Evolutionary conservation across 1,284 basidiomycete species (phyloP), one percentile per base, ranked within the genome.

Genomic region (Trichosporon sp.): DNA sequence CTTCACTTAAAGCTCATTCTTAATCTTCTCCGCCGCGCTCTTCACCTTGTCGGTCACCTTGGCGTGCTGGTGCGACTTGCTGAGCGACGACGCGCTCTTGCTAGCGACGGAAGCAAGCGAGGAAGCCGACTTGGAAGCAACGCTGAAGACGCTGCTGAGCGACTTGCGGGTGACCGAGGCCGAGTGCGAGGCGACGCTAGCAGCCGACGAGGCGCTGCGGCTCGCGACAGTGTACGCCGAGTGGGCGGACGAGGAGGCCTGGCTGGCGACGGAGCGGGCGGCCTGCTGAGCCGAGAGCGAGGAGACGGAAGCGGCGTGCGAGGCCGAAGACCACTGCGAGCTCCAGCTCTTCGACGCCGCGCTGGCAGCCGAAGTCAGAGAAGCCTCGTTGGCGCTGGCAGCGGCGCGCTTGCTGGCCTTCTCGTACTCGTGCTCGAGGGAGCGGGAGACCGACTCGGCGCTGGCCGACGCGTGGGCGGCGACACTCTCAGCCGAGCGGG

Each of bases 211-310:
- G 11, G 72, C 70, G 19, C 71, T 73, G 27, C 80, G 73, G 0
- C 80, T 65, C 32, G 71, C 69, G 21, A 67, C 70, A 25, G 74
- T 70, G 14, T 71, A 69, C 29, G 74, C 76, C 9, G 72, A 71
- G 27, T 70, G 65, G 40, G 73, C 75, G 8, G 70, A 72, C 59
- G 69, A 65, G 58, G 70, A 69, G 36, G 70, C 69, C 4, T 70
- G 69, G 37, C 63, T 68, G 36, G 69, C 67, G 25, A 54, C 14
- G 56, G 70, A 64, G 14, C 73, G 75, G 14, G 72, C 70, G 52
- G 70, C 71, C 2, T 70, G 71, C 31, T 86, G 84, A n/a, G 70
- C 78, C 57, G 73, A 72, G 4, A 71, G 72, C 4, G 71, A 77
- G 54, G 73, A 72, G 10, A 71, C 72, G 10, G 75, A 77, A 21